Conservation (phyloP, 345 rosid genomes). For the Limnanthes douglasii region DNA sequence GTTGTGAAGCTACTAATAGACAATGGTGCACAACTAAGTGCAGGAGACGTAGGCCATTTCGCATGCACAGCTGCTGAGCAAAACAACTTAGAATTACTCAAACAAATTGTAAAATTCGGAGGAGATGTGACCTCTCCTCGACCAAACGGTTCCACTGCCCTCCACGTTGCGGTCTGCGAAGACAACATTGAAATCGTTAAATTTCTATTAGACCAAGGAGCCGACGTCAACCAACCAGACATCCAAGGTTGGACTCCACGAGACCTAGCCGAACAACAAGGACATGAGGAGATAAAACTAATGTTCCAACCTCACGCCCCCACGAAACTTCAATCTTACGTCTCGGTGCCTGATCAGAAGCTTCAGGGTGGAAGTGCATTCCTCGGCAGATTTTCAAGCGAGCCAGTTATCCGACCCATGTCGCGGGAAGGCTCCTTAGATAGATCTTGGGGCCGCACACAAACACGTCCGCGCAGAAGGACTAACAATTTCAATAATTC, state of each 20-base stretch:
- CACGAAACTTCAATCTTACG: conserved; percentile 13
- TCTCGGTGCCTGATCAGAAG: conserved; percentile 32
- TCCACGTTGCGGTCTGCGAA: conserved; percentile 73
- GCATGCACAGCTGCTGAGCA: conserved; percentile 69
- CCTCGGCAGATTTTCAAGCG: conserved; percentile 63
- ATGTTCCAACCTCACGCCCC: conserved; percentile 31
- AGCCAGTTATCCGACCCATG: conserved; percentile 39
- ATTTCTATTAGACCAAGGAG: conserved; percentile 55
- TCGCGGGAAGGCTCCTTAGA: conserved; percentile 20
- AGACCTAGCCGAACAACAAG: conserved; percentile 78
- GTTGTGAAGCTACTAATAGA: conserved; percentile 30
- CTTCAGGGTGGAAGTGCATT: too few relatives aligned
- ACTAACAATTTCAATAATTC: conserved; percentile 56
- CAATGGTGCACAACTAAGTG: conserved; percentile 24
- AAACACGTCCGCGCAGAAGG: conserved; percentile 36
- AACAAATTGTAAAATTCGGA: conserved; percentile 33
- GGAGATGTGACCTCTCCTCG: conserved; percentile 42
- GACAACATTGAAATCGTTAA: conserved; percentile 49
- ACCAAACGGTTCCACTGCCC: conserved; percentile 50
- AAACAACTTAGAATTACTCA: conserved; percentile 38
- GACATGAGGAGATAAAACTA: conserved; percentile 55
- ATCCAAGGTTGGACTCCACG: conserved; percentile 49
- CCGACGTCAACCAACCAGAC: conserved; percentile 47
- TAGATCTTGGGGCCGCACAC: conserved; percentile 22
- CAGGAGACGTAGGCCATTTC: conserved; percentile 64